These are phyloP conservation scores for Melanopsichium pennsylvanicum DNA, from an alignment of 1,284 basidiomycete genomes.

Conservation along the genomic window DNA sequence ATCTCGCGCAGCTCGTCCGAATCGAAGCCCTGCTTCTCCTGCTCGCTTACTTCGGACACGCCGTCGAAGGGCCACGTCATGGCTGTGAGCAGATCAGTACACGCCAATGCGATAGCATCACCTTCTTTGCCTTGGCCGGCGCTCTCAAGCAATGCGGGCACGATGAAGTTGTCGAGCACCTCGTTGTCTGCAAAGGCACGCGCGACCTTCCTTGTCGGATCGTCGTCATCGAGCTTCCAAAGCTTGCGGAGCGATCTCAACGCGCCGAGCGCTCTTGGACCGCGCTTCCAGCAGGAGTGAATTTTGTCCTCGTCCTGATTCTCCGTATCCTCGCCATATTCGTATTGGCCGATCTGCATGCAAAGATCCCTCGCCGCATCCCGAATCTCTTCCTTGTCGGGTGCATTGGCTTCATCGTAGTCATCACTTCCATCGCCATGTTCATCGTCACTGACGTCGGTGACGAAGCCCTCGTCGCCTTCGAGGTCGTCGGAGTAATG, in stretches of 20 bases:
- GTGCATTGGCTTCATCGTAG: constrained; percentile 28
- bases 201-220: constrained; percentile 57
- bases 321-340: constrained; percentile 43
- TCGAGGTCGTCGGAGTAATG: constrained; percentile 55
- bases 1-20: constrained; percentile 43
- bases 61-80: constrained; percentile 65
- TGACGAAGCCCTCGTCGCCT: constrained; percentile 32
- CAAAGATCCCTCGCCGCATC: constrained; percentile 55
- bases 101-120: constrained; percentile 62
- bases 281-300: constrained; percentile 59
- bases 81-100: constrained; percentile 63
- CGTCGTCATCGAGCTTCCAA: constrained; percentile 62
- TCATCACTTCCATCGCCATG: constrained; percentile 4
- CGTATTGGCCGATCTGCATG: constrained; percentile 61
- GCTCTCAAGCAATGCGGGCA: constrained; percentile 61
- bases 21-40: constrained; percentile 54
- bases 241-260: constrained; percentile 61
- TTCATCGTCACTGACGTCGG: too few species aligned
- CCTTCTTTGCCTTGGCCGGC: constrained; percentile 50
- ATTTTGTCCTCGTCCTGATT: constrained; percentile 10
- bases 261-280: constrained; percentile 51
- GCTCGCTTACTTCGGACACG: constrained; percentile 55
- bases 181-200: constrained; percentile 60
- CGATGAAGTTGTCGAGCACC: constrained; percentile 60
- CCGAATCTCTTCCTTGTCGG: constrained; percentile 47